phyloP scores from a whole-genome alignment of 805 yeast species.

The Blastobotrys americana region DNA sequence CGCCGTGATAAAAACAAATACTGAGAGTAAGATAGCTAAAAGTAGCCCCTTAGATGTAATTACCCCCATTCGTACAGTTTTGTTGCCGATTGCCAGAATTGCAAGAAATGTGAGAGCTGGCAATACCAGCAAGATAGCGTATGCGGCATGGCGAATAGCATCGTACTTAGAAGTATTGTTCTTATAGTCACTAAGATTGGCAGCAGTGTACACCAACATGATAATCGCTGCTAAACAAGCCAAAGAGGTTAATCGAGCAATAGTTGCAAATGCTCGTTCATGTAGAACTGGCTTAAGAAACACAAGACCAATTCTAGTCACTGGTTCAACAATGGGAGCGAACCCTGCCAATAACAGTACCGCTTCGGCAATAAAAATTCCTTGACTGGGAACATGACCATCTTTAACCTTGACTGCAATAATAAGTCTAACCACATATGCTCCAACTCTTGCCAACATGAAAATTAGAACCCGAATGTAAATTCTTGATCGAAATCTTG shows the following conservation, averaged over 20 bases:
- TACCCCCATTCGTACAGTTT: background rate
- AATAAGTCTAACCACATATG: background rate
- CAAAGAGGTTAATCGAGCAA: background rate
- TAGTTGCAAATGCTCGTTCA: background rate
- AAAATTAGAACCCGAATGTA: background rate
- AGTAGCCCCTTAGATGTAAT: background rate
- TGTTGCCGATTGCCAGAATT: background rate
- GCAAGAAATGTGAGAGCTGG: background rate
- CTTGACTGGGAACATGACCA: background rate
- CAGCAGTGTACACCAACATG: background rate
- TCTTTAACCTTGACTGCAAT: background rate
- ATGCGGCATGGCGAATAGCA: slow-evolving; percentile 1
- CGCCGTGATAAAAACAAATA: background rate
- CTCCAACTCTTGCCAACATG: background rate
- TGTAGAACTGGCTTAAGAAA: background rate
- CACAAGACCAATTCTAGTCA: background rate
- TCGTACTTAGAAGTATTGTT: background rate
- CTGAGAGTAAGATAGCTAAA: background rate
- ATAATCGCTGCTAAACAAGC: background rate
- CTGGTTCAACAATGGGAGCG: slow-evolving; percentile 1
- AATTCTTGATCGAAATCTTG: background rate
- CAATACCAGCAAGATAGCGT: background rate
- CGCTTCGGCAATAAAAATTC: background rate
- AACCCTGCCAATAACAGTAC: slow-evolving; percentile 1
- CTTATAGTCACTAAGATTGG: background rate